Base-by-base conservation (phyloP, 2,329 filamentous ascomycete species). In the Teratosphaeria destructans region DNA sequence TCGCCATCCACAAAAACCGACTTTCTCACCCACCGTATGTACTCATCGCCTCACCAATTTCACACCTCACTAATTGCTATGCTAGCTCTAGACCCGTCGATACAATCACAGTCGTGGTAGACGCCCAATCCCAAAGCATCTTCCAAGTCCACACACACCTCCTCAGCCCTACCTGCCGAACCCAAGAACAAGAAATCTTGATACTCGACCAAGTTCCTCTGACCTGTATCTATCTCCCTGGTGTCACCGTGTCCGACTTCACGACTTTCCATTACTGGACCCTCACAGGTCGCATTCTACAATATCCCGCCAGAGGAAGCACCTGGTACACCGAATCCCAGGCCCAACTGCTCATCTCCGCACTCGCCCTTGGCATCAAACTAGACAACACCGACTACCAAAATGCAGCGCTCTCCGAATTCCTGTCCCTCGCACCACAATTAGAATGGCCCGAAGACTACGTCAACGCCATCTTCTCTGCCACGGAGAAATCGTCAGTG, bases 241-340 rank as follows among this genome's bases (percentile, higher is more conserved):
- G 52, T 3, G 37, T 53, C 39, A 35, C 8, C 49, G 29, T 56
- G 6, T 52, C 58, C n/a, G 55, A 55, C 35, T 62, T 62, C 55
- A n/a, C 32, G 56, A 58, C 62, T 54, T 62, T 58, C 60, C 3
- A 23, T 3, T 52, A 54, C 27, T 64, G 61, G 63, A 55, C 60
- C 3, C 54, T 29, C n/a, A 63, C 52, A 4, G 58, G 61, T 54
- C 63, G 60, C 37, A 63, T 62, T 29, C 57, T 64, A 4, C 61
- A 60, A 6, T 47, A 59, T 26, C 52, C 61, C 29, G 55, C 54
- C 19, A 23, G 16, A 16, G 53, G 32, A 19, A 29, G 52, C n/a
- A 56, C 55, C 12, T 62, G 54, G 29, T 43, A 54, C n/a, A 52
- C 61, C 26, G 61, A 62, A 11, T 27, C 27, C 43, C 54, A 39